These are phyloP conservation scores for Avena insularis DNA, from an alignment of 176 grass and related monocot species.

Conservation along the genomic window DNA sequence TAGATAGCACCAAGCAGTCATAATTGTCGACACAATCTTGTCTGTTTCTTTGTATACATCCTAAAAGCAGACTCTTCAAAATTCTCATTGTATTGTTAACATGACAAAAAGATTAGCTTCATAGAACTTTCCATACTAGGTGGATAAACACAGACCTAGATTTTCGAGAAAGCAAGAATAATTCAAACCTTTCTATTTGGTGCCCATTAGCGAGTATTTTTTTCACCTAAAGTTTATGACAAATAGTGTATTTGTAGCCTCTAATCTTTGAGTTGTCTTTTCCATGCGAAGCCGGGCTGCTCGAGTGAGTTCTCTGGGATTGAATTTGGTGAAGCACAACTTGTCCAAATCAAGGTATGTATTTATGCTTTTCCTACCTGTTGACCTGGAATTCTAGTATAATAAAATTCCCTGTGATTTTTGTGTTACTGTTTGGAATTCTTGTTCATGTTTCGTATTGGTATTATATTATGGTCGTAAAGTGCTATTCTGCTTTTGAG, in stretches of 20 bases:
- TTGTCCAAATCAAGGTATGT: slow-evolving; percentile 96
- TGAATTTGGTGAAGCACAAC: slow-evolving; percentile 89
- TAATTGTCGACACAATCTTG: neutral
- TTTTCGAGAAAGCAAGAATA: slow-evolving; percentile 14
- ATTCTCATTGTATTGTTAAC: neutral
- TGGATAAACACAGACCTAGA: neutral
- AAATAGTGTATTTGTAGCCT: slow-evolving; percentile 40
- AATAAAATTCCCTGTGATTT: neutral
- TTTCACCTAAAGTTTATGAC: neutral
- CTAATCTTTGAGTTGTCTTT: slow-evolving; percentile 50
- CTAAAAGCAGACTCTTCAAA: neutral
- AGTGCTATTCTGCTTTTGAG: slow-evolving; percentile 1
- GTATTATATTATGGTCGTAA: slow-evolving; percentile 8
- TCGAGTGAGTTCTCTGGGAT: slow-evolving; percentile 83
- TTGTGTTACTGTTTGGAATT: neutral
- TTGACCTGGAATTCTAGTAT: neutral
- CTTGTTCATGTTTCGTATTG: slow-evolving; percentile 7
- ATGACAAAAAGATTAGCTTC: neutral
- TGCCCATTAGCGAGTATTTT: neutral
- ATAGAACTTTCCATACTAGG: neutral
- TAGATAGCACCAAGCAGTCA: neutral
- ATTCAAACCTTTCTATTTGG: neutral
- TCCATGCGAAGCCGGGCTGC: slow-evolving; percentile 84
- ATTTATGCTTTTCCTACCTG: slow-evolving; percentile 31
- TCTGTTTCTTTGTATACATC: slow-evolving; percentile 21